phyloP scores from a whole-genome alignment of 306 rosid species.

The Pueraria montana region DNA sequence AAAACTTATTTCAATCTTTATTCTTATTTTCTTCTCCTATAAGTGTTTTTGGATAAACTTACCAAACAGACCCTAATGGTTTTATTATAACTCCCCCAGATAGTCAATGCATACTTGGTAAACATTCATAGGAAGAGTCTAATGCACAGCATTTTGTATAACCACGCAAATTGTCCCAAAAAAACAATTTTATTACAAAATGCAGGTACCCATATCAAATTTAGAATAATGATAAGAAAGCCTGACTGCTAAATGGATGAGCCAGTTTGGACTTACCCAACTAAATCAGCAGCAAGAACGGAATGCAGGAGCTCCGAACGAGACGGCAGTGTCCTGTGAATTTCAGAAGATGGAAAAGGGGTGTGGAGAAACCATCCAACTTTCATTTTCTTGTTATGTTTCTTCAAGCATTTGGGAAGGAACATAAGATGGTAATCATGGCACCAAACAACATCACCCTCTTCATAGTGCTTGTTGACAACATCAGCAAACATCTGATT shows the following conservation, averaged over 20 bases:
- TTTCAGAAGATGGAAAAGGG: constrained; percentile 95
- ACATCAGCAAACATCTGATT: constrained; percentile 95
- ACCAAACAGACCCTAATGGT: neutral
- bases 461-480: constrained; percentile 77
- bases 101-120: neutral
- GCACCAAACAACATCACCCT: constrained; percentile 97
- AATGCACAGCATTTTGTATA: neutral
- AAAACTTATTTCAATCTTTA: no score
- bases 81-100: no score
- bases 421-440: constrained; percentile 97
- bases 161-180: no score
- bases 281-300: constrained; percentile 93
- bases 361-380: constrained; percentile 98
- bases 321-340: constrained; percentile 90
- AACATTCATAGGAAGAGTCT: neutral
- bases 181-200: no score
- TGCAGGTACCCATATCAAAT: neutral
- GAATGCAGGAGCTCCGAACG: constrained; percentile 85
- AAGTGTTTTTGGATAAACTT: neutral
- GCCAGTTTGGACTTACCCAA: constrained; percentile 69
- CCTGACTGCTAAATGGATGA: neutral
- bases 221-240: neutral
- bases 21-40: no score
- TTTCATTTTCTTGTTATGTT: constrained; percentile 74
- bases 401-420: constrained; percentile 89